Conservation (phyloP, 345 rosid species). For the Citrus sp. region DNA sequence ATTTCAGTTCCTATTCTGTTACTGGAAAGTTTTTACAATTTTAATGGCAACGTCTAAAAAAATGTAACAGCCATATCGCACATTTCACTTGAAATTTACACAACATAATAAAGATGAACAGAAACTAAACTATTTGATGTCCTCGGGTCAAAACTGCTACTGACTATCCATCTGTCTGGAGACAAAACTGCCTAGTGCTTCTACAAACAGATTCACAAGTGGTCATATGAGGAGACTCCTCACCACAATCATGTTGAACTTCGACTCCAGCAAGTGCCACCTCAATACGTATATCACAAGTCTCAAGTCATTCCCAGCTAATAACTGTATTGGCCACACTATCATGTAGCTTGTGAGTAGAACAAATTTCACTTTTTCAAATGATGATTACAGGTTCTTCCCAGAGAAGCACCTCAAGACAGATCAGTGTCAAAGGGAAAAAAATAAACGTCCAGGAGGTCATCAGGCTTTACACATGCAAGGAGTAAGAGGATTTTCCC, state of each 20-base stretch:
- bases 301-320: neutral
- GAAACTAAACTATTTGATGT: neutral
- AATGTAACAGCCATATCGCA: neutral
- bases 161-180: neutral
- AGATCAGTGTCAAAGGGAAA: conserved; percentile 6
- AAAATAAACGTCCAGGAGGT: neutral
- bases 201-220: neutral
- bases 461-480: conserved; percentile 97
- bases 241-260: neutral
- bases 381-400: neutral
- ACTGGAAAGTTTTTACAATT: neutral
- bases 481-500: conserved; percentile 99
- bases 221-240: neutral
- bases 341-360: conserved; percentile 8
- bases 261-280: neutral
- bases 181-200: conserved; percentile 10
- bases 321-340: neutral
- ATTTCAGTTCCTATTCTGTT: neutral
- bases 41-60: neutral
- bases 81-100: conserved; percentile 25
- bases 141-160: neutral
- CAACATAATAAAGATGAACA: conserved; percentile 4
- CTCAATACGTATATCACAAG: neutral
- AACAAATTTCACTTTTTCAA: conserved; percentile 8
- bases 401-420: conserved; percentile 9